These are phyloP conservation scores for Aspergillus asperescens DNA, from an alignment of 495 filamentous ascomycete genomes.

Conservation along the genomic window DNA sequence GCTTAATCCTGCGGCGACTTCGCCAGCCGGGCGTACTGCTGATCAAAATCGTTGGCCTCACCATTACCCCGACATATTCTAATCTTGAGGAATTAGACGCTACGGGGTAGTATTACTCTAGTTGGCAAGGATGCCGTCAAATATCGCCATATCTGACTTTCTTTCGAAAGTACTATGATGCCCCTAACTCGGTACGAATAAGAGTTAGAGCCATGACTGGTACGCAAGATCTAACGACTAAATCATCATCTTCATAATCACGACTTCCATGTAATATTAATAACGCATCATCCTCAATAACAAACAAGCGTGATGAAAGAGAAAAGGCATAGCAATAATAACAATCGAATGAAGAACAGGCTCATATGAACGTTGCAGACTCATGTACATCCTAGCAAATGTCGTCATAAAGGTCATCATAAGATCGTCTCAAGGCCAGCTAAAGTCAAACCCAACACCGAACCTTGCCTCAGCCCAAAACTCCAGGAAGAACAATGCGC, in stretches of 20 bases:
- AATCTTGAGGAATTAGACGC: background rate
- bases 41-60: background rate
- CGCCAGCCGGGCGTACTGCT: background rate
- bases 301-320: slow-evolving; percentile 12
- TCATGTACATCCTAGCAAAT: slow-evolving; percentile 44
- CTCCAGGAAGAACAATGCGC: slow-evolving; percentile 28
- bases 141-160: background rate
- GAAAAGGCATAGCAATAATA: background rate
- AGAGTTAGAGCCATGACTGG: slow-evolving; percentile 15
- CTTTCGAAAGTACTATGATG: background rate
- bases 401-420: slow-evolving; percentile 43
- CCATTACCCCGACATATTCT: background rate
- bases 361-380: slow-evolving; percentile 38
- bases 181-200: slow-evolving; percentile 5
- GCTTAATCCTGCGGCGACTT: background rate
- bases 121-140: too few relatives aligned
- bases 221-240: too few relatives aligned
- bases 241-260: background rate
- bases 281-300: background rate
- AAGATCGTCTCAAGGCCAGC: slow-evolving; percentile 32
- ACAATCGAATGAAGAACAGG: slow-evolving; percentile 19
- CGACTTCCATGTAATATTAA: background rate
- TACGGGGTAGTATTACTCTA: background rate
- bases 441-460: slow-evolving; percentile 28
- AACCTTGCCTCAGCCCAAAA: slow-evolving; percentile 26